phyloP scores from a whole-genome alignment of 805 yeast genomes.

The Ogataea zsoltii region DNA sequence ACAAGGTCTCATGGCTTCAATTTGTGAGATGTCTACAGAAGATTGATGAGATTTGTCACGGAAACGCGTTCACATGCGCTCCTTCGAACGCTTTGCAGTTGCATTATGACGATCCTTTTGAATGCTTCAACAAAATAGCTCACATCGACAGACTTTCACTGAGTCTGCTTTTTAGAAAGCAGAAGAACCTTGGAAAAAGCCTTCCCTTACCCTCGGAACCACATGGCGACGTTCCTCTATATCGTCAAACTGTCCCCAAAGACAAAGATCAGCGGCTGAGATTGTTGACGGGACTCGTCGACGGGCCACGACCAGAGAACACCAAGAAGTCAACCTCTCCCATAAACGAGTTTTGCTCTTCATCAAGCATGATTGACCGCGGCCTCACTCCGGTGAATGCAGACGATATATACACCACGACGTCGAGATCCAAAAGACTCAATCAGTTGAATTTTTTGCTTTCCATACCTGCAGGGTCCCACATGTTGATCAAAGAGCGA shows the following conservation, averaged over 20 bases:
- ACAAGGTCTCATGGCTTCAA: conserved; percentile 37
- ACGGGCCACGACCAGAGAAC: conserved; percentile 18
- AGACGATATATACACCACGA: conserved; percentile 31
- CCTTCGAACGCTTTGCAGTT: conserved; percentile 27
- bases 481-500: conserved; percentile 40
- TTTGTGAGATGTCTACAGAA: conserved; percentile 29
- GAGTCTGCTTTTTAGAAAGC: conserved; percentile 22
- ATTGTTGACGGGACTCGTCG: conserved; percentile 23
- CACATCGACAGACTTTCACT: conserved; percentile 31
- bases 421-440: conserved; percentile 27
- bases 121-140: conserved; percentile 26
- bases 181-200: conserved; percentile 9
- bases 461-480: conserved; percentile 37
- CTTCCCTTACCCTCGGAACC: neutral
- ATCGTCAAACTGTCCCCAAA: conserved; percentile 17
- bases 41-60: conserved; percentile 25
- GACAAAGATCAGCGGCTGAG: conserved; percentile 21
- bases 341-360: conserved; percentile 26
- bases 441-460: conserved; percentile 29
- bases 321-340: conserved; percentile 4
- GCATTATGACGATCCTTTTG: conserved; percentile 31
- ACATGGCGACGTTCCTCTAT: conserved; percentile 1
- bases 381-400: conserved; percentile 23
- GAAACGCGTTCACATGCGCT: conserved; percentile 24
- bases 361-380: conserved; percentile 19